phyloP scores from a whole-genome alignment of 1,284 basidiomycete genomes.

The Waitea zeae region DNA sequence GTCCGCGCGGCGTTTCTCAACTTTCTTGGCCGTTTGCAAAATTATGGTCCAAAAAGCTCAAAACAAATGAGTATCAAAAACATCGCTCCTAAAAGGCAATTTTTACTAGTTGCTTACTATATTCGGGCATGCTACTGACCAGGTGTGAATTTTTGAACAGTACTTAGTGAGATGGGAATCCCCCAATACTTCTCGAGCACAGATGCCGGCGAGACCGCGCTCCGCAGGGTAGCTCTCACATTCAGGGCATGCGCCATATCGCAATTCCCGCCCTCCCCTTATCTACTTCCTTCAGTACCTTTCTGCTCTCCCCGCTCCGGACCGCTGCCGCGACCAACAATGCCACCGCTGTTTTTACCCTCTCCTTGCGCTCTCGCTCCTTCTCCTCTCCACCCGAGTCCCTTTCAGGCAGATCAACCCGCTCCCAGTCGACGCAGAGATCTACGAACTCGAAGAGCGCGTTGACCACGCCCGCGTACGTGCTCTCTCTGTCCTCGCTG shows the following conservation, averaged over 20 bases:
- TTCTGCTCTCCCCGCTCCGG: slow-evolving; percentile 31
- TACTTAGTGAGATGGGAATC: no score
- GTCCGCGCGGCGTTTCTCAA: no score
- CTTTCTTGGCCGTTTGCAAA: no score
- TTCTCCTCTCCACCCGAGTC: slow-evolving; percentile 8
- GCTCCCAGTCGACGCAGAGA: slow-evolving; percentile 42
- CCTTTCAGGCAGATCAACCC: slow-evolving; percentile 19
- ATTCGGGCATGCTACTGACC: no score
- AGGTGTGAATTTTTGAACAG: no score
- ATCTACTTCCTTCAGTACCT: slow-evolving; percentile 38
- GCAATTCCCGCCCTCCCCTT: slow-evolving; percentile 36
- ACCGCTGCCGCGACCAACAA: slow-evolving; percentile 36
- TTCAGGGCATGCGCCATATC: slow-evolving; percentile 43
- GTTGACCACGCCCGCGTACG: slow-evolving; percentile 32
- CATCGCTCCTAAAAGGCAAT: no score
- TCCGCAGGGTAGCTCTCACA: background rate
- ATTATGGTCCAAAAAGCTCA: no score
- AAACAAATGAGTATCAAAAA: no score
- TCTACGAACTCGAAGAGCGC: slow-evolving; percentile 41
- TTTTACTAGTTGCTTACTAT: no score
- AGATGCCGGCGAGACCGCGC: no score
- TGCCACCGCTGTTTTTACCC: slow-evolving; percentile 26
- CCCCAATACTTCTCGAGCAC: no score
- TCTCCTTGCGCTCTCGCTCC: slow-evolving; percentile 17
- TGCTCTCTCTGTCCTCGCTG: slow-evolving; percentile 10